Conservation (phyloP, 345 rosid species). For the Linum trigynum region DNA sequence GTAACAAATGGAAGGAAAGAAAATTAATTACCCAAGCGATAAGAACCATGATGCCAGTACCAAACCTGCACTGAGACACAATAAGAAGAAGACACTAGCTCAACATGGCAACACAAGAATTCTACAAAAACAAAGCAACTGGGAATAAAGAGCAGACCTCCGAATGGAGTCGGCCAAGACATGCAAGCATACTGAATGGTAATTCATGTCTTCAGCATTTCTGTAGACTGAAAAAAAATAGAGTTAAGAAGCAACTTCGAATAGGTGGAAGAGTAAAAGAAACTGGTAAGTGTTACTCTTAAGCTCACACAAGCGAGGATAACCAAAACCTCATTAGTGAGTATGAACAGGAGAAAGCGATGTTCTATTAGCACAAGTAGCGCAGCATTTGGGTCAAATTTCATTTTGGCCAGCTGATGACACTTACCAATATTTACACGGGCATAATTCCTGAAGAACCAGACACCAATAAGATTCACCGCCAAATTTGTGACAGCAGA, state of each 20-base stretch:
- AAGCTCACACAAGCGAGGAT: not conserved
- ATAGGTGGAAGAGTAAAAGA: too few relatives aligned
- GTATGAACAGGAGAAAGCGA: not conserved
- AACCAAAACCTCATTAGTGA: too few relatives aligned
- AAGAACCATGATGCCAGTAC: conserved; percentile 93
- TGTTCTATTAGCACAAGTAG: not conserved
- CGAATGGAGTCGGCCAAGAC: conserved; percentile 93
- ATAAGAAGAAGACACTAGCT: conserved; percentile 18
- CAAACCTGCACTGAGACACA: conserved; percentile 90
- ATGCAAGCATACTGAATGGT: conserved; percentile 86
- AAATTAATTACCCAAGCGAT: conserved; percentile 66
- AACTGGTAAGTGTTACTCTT: too few relatives aligned
- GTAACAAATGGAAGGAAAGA: not conserved
- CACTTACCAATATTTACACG: conserved; percentile 75
- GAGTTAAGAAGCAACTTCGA: not conserved
- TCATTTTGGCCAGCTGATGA: not conserved
- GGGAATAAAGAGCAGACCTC: conserved; percentile 38
- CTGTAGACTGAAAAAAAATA: conserved; percentile 57
- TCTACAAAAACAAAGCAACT: not conserved
- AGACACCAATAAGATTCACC: conserved; percentile 92
- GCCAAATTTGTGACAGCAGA: conserved; percentile 88
- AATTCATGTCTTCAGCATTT: conserved; percentile 94
- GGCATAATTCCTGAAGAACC: conserved; percentile 97
- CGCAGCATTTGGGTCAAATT: not conserved
- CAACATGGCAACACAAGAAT: conserved; percentile 18